Evolutionary conservation across 1,284 basidiomycete species (phyloP).

Genomic region (Pisolithus thermaeus): DNA sequence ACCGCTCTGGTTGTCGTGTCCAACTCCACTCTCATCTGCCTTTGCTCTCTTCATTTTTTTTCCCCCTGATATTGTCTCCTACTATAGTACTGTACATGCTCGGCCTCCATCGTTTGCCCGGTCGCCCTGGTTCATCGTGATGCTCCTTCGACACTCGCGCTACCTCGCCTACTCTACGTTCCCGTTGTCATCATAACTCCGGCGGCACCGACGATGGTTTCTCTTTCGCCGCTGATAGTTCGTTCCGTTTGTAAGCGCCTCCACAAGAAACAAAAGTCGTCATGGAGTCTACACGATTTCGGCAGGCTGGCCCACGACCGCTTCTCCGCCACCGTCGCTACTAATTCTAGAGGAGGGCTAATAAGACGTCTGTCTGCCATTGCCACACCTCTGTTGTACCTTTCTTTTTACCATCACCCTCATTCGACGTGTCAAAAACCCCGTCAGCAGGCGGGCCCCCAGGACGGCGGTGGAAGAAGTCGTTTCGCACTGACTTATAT

Average conservation of each 20-base stretch:
- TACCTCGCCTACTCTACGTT: neutral
- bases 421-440: neutral
- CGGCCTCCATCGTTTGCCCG: constrained; percentile 31
- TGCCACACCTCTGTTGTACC: neutral
- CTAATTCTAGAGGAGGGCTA: neutral
- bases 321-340: neutral
- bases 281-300: neutral
- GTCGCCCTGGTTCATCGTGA: constrained; percentile 14
- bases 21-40: constrained; percentile 3
- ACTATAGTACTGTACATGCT: constrained; percentile 11
- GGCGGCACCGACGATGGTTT: neutral
- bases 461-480: constrained; percentile 1
- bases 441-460: neutral
- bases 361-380: neutral
- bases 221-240: neutral
- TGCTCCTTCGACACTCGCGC: neutral
- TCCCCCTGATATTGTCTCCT: constrained; percentile 7
- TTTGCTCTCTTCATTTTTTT: constrained; percentile 2
- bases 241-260: neutral
- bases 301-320: neutral
- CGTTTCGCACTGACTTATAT: too few relatives aligned
- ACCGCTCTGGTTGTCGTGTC: constrained; percentile 3
- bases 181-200: too few relatives aligned
- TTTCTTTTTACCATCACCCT: neutral
- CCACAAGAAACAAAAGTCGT: neutral